phyloP scores from a whole-genome alignment of 2,329 filamentous ascomycete species.

The Trichophyton equinum region DNA sequence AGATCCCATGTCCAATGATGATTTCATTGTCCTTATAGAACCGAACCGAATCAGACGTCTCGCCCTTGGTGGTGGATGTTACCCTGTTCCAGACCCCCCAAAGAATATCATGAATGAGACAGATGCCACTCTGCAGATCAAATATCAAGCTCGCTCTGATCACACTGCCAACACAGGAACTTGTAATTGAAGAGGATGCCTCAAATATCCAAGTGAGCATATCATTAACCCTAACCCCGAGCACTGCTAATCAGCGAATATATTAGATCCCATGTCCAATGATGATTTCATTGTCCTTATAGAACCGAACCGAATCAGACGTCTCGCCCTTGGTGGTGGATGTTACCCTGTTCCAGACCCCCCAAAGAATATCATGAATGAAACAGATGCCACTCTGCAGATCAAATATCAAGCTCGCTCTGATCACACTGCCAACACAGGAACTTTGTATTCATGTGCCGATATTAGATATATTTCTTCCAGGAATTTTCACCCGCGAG shows the following conservation, averaged over 20 bases:
- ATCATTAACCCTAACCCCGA: too few relatives aligned
- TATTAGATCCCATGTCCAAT: neutral
- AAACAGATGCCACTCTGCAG: conserved; percentile 36
- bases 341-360: conserved; percentile 33
- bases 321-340: conserved; percentile 33
- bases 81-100: conserved; percentile 28
- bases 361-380: conserved; percentile 22
- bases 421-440: conserved; percentile 27
- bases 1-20: conserved; percentile 11
- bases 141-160: conserved; percentile 33
- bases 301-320: conserved; percentile 23
- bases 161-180: conserved; percentile 29
- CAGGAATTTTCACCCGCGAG: conserved; percentile 28
- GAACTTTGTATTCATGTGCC: conserved; percentile 38
- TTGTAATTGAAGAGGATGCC: conserved; percentile 12
- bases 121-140: conserved; percentile 37
- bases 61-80: conserved; percentile 35
- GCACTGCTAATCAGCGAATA: neutral
- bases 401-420: conserved; percentile 34
- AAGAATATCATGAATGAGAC: conserved; percentile 24
- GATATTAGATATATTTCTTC: conserved; percentile 35
- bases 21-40: conserved; percentile 28
- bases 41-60: conserved; percentile 27
- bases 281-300: conserved; percentile 29
- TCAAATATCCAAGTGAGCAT: neutral